Conservation (phyloP, 2,329 filamentous ascomycete genomes). For the Beauveria brongniartii region DNA sequence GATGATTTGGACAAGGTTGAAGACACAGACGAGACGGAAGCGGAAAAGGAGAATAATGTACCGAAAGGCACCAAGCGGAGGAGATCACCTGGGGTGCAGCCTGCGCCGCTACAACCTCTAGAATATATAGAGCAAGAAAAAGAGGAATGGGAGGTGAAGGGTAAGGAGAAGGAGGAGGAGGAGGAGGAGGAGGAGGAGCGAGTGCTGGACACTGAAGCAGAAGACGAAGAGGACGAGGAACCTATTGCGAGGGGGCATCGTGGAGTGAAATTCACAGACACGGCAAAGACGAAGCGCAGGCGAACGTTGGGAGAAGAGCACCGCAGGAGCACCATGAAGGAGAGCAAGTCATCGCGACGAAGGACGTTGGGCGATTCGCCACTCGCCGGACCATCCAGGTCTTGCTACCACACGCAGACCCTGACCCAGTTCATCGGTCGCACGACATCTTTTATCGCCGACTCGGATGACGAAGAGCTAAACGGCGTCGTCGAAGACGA, state of each 20-base stretch:
- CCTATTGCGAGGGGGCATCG: not conserved
- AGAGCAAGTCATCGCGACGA: slow-evolving; percentile 16
- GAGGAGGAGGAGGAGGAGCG: slow-evolving; percentile 18
- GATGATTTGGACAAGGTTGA: slow-evolving; percentile 2
- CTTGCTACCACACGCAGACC: slow-evolving; percentile 33
- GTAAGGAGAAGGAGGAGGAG: slow-evolving; percentile 14
- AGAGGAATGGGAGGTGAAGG: slow-evolving; percentile 15
- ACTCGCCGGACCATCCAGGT: slow-evolving; percentile 1
- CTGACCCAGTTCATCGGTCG: slow-evolving; percentile 31
- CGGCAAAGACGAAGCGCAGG: slow-evolving; percentile 18
- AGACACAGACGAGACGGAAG: not conserved
- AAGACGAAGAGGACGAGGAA: slow-evolving; percentile 2
- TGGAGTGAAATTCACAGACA: slow-evolving; percentile 3
- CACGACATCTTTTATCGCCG: slow-evolving; percentile 22
- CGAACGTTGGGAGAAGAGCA: slow-evolving; percentile 21
- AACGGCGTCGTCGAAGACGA: slow-evolving; percentile 13
- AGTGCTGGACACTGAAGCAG: slow-evolving; percentile 16
- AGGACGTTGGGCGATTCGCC: slow-evolving; percentile 14
- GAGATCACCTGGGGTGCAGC: not conserved
- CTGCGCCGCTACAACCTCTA: not conserved
- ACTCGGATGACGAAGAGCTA: slow-evolving; percentile 31
- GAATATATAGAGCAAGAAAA: not conserved
- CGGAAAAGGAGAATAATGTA: slow-evolving; percentile 15
- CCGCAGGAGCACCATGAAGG: slow-evolving; percentile 13
- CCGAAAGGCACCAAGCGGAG: slow-evolving; percentile 3